A percentile compares a stretch with the other conserved stretches of the same genome.
phyloP scores from a whole-genome alignment of 2,329 filamentous ascomycete species.

The Hymenoscyphus occultus region DNA sequence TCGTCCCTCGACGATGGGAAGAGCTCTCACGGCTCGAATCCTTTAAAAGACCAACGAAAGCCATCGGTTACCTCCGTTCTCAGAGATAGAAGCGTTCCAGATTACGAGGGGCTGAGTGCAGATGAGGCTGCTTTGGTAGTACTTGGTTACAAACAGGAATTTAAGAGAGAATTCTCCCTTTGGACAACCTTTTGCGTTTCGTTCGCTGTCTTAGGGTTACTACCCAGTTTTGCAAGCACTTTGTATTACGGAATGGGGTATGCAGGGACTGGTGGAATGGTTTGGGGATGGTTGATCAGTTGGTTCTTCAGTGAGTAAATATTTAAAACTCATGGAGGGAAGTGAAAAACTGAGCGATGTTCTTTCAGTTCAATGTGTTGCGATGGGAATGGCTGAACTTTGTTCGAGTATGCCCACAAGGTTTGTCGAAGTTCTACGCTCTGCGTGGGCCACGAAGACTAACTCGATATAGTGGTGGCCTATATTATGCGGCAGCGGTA shows the following conservation, averaged over 20 bases:
- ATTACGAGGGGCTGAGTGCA: conserved; percentile 44
- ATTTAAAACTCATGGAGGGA: neutral
- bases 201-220: conserved; percentile 68
- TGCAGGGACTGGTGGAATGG: conserved; percentile 61
- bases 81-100: conserved; percentile 45
- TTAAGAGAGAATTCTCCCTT: conserved; percentile 65
- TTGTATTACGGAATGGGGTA: conserved; percentile 67
- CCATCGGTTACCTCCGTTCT: conserved; percentile 50
- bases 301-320: conserved; percentile 55
- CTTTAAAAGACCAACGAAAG: conserved; percentile 19
- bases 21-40: conserved; percentile 9
- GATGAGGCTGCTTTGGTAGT: conserved; percentile 62
- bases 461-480: conserved; percentile 49
- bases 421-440: conserved; percentile 28
- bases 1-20: conserved; percentile 16
- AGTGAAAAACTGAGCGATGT: neutral
- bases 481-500: conserved; percentile 73
- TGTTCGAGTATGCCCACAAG: conserved; percentile 72
- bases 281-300: conserved; percentile 73
- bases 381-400: conserved; percentile 67
- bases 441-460: neutral
- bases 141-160: conserved; percentile 54
- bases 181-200: conserved; percentile 74
- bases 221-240: conserved; percentile 70
- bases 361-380: conserved; percentile 58